Conservation (phyloP, 257 asterid genomes). For the Orobanche coerulescens region DNA sequence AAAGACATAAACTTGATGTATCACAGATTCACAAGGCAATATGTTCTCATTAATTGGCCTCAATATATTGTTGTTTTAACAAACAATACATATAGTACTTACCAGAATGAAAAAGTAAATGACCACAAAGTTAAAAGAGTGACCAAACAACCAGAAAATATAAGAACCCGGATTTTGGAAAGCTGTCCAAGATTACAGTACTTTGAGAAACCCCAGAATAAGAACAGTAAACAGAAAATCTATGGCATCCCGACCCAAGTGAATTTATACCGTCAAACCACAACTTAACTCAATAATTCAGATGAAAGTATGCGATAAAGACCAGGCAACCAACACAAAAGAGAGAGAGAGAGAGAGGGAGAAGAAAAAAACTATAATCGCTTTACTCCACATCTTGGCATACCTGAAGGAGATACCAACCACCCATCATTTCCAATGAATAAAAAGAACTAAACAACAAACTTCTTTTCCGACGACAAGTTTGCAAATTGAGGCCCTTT, state of each 20-base stretch:
- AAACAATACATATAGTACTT: neutral
- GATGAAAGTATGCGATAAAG: neutral
- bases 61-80: neutral
- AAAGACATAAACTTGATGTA: neutral
- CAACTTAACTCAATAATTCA: neutral
- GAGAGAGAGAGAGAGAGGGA: no score
- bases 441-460: neutral
- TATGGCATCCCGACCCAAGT: slow-evolving; percentile 8
- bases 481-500: neutral
- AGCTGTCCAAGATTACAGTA: neutral
- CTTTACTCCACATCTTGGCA: neutral
- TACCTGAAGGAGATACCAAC: slow-evolving; percentile 8
- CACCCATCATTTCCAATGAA: slow-evolving; percentile 5
- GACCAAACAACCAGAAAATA: neutral
- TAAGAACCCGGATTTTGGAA: neutral
- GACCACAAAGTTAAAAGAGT: neutral
- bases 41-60: slow-evolving; percentile 7
- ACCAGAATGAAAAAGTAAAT: slow-evolving; percentile 3
- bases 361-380: neutral
- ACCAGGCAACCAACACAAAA: slow-evolving; percentile 10
- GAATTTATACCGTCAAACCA: neutral
- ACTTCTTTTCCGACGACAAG: neutral
- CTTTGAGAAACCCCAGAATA: neutral
- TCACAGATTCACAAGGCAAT: slow-evolving; percentile 7
- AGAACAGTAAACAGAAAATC: slow-evolving; percentile 2